phyloP scores from a whole-genome alignment of 139 green algal species.

The Coelastrella sp. region DNA sequence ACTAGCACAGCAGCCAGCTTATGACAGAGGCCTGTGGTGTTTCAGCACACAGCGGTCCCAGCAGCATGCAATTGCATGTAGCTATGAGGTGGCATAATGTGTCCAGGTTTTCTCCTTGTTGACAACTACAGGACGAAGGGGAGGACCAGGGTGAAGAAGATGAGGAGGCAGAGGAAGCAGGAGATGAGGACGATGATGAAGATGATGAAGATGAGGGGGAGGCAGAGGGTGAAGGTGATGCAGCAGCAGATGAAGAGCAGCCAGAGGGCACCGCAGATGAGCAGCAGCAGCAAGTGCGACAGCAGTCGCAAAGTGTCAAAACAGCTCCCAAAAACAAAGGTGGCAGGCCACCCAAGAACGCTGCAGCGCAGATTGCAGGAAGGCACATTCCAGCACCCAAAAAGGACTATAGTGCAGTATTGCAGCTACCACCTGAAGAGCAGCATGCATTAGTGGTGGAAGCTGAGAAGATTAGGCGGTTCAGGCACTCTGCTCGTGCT shows the following conservation, averaged over 20 bases:
- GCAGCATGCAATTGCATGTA: slow-evolving; percentile 36
- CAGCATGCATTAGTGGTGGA: background rate
- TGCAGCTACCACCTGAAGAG: background rate
- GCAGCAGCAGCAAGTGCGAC: background rate
- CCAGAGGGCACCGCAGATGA: background rate
- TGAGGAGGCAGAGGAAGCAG: background rate
- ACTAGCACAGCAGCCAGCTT: too few relatives aligned
- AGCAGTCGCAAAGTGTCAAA: background rate
- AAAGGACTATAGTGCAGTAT: background rate
- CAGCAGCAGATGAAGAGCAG: slow-evolving; percentile 20
- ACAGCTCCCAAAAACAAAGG: background rate
- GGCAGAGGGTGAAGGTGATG: background rate
- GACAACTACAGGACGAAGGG: too few relatives aligned
- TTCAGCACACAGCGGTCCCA: too few relatives aligned
- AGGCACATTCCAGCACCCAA: background rate
- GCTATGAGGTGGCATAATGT: too few relatives aligned
- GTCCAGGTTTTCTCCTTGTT: too few relatives aligned
- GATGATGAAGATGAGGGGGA: slow-evolving; percentile 1
- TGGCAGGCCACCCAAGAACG: background rate
- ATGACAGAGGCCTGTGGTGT: too few relatives aligned
- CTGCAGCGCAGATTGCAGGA: background rate
- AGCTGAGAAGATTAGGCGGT: slow-evolving; percentile 21
- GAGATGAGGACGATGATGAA: slow-evolving; percentile 16
- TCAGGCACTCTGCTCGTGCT: background rate
- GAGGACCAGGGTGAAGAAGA: background rate